phyloP scores from a whole-genome alignment of 179 eudicot species.

The Silene vulgaris region DNA sequence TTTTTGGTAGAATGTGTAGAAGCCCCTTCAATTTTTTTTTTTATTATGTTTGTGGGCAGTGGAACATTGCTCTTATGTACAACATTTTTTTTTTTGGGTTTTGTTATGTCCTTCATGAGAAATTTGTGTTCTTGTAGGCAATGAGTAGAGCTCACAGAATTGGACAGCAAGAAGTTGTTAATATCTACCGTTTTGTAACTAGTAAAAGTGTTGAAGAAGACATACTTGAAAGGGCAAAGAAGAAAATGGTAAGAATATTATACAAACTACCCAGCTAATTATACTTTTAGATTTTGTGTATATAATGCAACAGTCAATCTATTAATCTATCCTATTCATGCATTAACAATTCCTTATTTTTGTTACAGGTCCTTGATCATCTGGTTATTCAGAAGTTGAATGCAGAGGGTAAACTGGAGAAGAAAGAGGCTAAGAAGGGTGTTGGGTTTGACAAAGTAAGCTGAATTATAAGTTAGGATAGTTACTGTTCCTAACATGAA shows the following conservation, averaged over 20 bases:
- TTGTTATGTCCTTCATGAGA: slow-evolving; percentile 5
- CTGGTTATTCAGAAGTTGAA: slow-evolving; percentile 95
- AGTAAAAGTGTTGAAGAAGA: slow-evolving; percentile 99
- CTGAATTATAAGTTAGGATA: slow-evolving; percentile 7
- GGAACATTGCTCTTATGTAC: neutral
- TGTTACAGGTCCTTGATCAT: slow-evolving; percentile 86
- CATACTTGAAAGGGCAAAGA: slow-evolving; percentile 96
- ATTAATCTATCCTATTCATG: neutral
- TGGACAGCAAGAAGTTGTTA: slow-evolving; percentile 98
- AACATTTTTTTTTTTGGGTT: neutral
- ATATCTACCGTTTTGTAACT: slow-evolving; percentile 94
- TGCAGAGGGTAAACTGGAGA: slow-evolving; percentile 97
- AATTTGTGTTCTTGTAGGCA: slow-evolving; percentile 43
- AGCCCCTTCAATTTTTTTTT: neutral
- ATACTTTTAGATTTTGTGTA: neutral
- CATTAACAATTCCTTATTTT: slow-evolving; percentile 3
- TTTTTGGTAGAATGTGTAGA: neutral
- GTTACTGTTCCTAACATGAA: too few relatives aligned
- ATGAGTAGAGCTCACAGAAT: slow-evolving; percentile 99
- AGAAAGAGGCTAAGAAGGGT: slow-evolving; percentile 91
- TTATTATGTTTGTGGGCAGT: neutral
- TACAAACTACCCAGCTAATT: neutral
- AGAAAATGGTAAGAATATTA: slow-evolving; percentile 77
- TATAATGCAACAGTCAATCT: neutral
- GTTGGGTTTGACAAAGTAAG: slow-evolving; percentile 84